A percentile compares a stretch with the other conserved stretches of the same genome.
Evolutionary conservation across 2,329 filamentous ascomycete genomes (phyloP).

Genomic region (Alternaria alternata): DNA sequence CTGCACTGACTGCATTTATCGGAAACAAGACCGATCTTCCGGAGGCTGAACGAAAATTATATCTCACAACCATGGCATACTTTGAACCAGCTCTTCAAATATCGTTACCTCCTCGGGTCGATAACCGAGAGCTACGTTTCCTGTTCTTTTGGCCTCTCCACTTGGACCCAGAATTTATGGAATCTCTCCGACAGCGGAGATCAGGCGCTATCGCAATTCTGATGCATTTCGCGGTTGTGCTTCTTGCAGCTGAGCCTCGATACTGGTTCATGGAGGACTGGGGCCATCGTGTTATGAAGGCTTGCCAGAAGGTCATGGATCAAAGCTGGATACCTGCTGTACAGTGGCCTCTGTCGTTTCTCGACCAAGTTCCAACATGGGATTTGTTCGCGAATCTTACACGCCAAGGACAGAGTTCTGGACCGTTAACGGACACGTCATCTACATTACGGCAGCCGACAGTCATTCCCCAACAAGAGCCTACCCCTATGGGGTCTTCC

Average conservation of each 20-base stretch:
- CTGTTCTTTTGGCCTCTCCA: constrained; percentile 51
- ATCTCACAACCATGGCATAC: constrained; percentile 24
- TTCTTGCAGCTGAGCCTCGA: constrained; percentile 43
- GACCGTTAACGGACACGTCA: neutral
- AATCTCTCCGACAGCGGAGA: constrained; percentile 40
- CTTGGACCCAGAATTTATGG: constrained; percentile 43
- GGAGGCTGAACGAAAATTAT: constrained; percentile 25
- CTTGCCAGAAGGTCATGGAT: constrained; percentile 32
- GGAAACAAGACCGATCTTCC: constrained; percentile 29
- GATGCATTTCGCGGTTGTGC: constrained; percentile 49
- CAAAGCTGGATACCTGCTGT: constrained; percentile 35
- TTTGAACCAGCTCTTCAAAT: constrained; percentile 33
- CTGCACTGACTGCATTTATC: constrained; percentile 29
- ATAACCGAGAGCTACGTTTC: constrained; percentile 48
- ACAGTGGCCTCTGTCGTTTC: constrained; percentile 38
- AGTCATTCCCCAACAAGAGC: constrained; percentile 9
- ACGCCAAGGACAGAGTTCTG: neutral
- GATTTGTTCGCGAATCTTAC: constrained; percentile 9
- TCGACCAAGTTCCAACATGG: constrained; percentile 18
- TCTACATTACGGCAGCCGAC: constrained; percentile 11
- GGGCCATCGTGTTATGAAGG: constrained; percentile 38
- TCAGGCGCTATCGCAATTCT: constrained; percentile 50
- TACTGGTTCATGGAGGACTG: constrained; percentile 54
- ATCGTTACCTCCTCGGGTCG: constrained; percentile 31
- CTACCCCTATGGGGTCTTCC: neutral